phyloP scores from a whole-genome alignment of 192 early-diverging fungal genomes.

The Thamnidium elegans region DNA sequence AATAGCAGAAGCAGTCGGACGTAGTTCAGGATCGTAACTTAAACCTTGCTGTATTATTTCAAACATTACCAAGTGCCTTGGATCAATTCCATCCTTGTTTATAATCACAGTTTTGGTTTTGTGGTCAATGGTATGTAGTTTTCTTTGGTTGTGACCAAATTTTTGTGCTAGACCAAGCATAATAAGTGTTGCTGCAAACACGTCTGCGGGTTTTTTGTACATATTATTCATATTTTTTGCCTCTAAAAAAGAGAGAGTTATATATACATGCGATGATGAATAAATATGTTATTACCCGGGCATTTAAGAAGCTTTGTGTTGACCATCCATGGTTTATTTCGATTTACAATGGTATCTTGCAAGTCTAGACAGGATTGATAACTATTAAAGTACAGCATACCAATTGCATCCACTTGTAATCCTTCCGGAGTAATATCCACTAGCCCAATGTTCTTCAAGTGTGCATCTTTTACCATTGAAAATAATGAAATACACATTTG shows the following conservation, averaged over 20 bases:
- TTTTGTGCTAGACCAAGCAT: too few relatives aligned
- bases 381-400: neutral
- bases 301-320: neutral
- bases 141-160: neutral
- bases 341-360: neutral
- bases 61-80: neutral
- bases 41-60: neutral
- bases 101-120: neutral
- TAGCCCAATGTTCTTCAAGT: neutral
- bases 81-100: neutral
- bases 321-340: neutral
- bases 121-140: neutral
- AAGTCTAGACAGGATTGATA: neutral
- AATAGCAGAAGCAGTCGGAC: neutral
- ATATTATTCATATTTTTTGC: too few relatives aligned
- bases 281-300: neutral
- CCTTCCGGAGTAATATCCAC: neutral
- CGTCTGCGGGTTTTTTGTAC: too few relatives aligned
- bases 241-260: too few relatives aligned
- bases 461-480: neutral
- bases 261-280: too few relatives aligned
- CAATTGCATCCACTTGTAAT: neutral
- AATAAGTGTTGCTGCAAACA: too few relatives aligned
- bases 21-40: neutral
- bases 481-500: neutral